Evolutionary conservation across 2,329 filamentous ascomycete genomes (phyloP), one percentile per base, ranked within the genome.

Genomic region (Hyphodiscus sp.): DNA sequence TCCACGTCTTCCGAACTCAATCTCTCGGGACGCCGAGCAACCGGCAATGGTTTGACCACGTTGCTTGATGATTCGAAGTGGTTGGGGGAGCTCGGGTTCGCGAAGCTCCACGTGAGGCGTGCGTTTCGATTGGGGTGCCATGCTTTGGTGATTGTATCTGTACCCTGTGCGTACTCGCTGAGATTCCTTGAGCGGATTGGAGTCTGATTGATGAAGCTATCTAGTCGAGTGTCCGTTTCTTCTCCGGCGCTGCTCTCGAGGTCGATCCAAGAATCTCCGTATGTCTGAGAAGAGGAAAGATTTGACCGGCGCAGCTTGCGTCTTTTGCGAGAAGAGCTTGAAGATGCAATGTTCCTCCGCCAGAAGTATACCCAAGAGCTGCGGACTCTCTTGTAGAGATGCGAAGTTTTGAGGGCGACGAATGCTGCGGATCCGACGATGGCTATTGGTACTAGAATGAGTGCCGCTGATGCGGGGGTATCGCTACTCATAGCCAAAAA

Each of bases 31-130:
- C 53, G 62, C 20, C 45, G 58, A 50, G 55, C 62, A 57, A 56
- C 61, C 49, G 59, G 62, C 46, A 51, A 68, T 55, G 65, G 59
- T 63, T 51, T 61, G 58, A 62, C 58, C 59, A 67, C 68, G 68
- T 63, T 26, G 23, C 8, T 79, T 82, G 61, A 74, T 64, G 61
- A 82, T 77, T 42, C 75, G 73, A 33, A 81, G 64, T 11, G 80
- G 79, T 30, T 70, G 70, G 18, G 77, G 74, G 52, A 60, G 61
- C 58, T 69, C 67, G 55, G 65, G 52, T 57, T 67, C 55, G 62
- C 63, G 58, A 66, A 71, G 57, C 61, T 68, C 69, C 64, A 67
- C 53, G 49, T 60, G 51, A 66, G 61, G 16, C 58, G 67, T 50
- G 48, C 63, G 44, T 55, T 58, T 47, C 60, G 61, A 50, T 48